Evolutionary conservation across 2,329 filamentous ascomycete species (phyloP), one percentile per base, ranked within the genome.

Genomic region (Thelonectria rubi): DNA sequence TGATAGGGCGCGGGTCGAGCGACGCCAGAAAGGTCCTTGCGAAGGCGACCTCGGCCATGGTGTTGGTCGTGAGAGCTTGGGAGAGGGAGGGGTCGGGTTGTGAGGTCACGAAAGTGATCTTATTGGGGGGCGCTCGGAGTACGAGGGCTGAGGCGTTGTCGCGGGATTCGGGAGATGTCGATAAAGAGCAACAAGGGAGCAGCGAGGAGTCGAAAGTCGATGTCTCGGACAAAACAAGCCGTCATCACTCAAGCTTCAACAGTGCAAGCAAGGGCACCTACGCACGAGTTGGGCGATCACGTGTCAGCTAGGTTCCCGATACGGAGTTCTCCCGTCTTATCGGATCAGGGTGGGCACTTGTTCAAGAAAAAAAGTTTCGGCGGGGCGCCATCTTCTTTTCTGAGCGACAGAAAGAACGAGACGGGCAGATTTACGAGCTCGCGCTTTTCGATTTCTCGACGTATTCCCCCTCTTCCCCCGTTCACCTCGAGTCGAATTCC

Each of bases 11-110:
- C 63, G 88, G 86, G 78, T 97, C 93, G 65, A 98, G 86, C 20
- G 88, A 86, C 54, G 88, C 82, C 69, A 99, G 88, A 78, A 97
- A 97, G 32, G 87, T 84, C 78, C 91, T 93, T 70, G 93, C 91
- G 77, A 97, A 98, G 52, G 88, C 81, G 63, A 94, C 79, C 84
- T 97, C 94, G n/a, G 90, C 84, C 91, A 94, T 94, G 67, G 62
- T 75, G 73, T 66, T 57, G 60, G 63, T 49, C 15, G 39, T 66
- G 43, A 39, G 42, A 52, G 61, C 54, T 67, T 26, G 48, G 67
- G 40, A 43, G 63, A 66, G 68, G 68, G 60, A 66, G 69, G 70
- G 70, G 68, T 62, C 60, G 26, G 64, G 57, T 39, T 54, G 39
- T 37, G 32, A 42, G 34, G 11, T 37, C 34, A 7, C 34, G 34